Conservation (phyloP, 2,329 filamentous ascomycete genomes). For the Apiospora pterosperma region DNA sequence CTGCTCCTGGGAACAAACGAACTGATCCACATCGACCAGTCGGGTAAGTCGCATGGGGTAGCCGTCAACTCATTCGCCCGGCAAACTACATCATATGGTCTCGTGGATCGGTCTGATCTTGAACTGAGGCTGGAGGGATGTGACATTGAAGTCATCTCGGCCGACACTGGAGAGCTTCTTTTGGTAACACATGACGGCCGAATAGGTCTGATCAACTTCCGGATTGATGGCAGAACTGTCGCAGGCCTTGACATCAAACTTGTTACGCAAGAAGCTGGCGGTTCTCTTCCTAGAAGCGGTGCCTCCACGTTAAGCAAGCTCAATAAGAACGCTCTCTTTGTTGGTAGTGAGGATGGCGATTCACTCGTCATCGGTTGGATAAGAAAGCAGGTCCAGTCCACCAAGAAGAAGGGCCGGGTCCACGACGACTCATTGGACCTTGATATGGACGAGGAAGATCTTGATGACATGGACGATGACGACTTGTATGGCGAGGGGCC, state of each 20-base stretch:
- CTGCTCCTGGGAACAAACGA: slow-evolving; percentile 86
- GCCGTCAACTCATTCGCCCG: slow-evolving; percentile 89
- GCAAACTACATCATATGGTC: slow-evolving; percentile 75
- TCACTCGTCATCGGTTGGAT: slow-evolving; percentile 81
- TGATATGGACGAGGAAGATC: slow-evolving; percentile 49
- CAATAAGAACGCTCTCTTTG: slow-evolving; percentile 68
- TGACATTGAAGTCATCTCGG: slow-evolving; percentile 70
- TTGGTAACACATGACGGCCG: slow-evolving; percentile 74
- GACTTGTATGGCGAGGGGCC: slow-evolving; percentile 62
- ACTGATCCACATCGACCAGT: slow-evolving; percentile 92
- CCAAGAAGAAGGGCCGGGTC: slow-evolving; percentile 61
- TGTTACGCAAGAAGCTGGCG: slow-evolving; percentile 61
- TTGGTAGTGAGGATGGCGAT: slow-evolving; percentile 81
- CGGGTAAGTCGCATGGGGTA: slow-evolving; percentile 87
- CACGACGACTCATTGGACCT: slow-evolving; percentile 50
- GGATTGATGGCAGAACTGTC: slow-evolving; percentile 85
- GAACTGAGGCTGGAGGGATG: slow-evolving; percentile 79
- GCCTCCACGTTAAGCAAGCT: slow-evolving; percentile 70
- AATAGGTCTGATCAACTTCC: slow-evolving; percentile 74
- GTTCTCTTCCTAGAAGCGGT: slow-evolving; percentile 55
- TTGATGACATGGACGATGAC: slow-evolving; percentile 59
- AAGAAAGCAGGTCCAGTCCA: slow-evolving; percentile 56
- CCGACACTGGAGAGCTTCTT: slow-evolving; percentile 79
- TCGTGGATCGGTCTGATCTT: slow-evolving; percentile 82
- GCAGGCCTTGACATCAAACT: slow-evolving; percentile 76